Conservation (phyloP, 192 early-diverging fungal species). For the Entrophospora sp. region DNA sequence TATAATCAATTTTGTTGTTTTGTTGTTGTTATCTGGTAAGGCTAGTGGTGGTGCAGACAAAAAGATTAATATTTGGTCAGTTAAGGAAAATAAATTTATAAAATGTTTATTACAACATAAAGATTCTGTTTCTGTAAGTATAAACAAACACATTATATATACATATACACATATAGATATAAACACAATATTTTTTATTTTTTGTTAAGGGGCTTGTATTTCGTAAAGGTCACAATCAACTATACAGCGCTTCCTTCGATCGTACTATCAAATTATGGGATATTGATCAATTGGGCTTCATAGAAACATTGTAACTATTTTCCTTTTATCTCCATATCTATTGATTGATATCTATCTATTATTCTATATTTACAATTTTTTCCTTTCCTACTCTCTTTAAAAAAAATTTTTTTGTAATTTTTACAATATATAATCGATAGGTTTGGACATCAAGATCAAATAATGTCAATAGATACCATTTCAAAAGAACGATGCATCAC, state of each 20-base stretch:
- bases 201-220: conserved; percentile 63
- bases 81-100: conserved; percentile 63
- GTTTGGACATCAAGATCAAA: conserved; percentile 95
- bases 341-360: too few relatives aligned
- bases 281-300: conserved; percentile 78
- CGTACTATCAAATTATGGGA: conserved; percentile 98
- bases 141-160: too few relatives aligned
- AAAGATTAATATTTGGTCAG: conserved; percentile 86
- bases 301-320: conserved; percentile 68
- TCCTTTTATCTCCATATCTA: too few relatives aligned
- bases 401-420: neutral
- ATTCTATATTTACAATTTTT: too few relatives aligned
- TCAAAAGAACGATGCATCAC: conserved; percentile 87
- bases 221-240: conserved; percentile 65
- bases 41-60: conserved; percentile 88
- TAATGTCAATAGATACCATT: conserved; percentile 73
- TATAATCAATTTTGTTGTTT: neutral
- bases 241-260: conserved; percentile 86
- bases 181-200: neutral
- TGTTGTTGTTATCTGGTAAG: conserved; percentile 24
- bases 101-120: conserved; percentile 82
- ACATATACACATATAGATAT: neutral
- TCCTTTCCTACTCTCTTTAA: too few relatives aligned
- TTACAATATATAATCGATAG: neutral
- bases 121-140: conserved; percentile 69